Evolutionary conservation across 306 rosid genomes (phyloP), one percentile per base, ranked within the genome.

Genomic region (Chamaecrista fasciculata): DNA sequence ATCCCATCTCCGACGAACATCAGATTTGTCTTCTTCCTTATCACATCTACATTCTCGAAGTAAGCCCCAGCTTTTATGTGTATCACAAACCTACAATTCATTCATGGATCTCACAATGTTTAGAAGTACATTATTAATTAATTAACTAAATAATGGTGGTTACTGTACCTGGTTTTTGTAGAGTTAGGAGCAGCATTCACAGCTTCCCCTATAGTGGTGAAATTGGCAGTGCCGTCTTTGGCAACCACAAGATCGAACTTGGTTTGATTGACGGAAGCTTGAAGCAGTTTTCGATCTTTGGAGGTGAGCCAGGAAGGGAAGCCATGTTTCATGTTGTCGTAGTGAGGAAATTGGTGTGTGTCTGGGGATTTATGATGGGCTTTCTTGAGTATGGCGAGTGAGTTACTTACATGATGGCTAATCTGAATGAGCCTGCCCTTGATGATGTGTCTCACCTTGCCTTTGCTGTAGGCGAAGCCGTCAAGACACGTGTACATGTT

Each of bases 1-100:
- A 86, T 91, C 23, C 97, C 97, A 59, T 91, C 97, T 55, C 97
- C 97, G 37, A 91, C 33, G 46, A 91, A 85, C 96, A 85, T 80
- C 80, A 91, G 14, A 36, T 91, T 89, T 1, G 55, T 73, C 83
- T 83, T 83, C 78, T 76, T 83, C 73, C 84, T 89, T 20, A 47
- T 89, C 12, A 91, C 89, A 69, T 89, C 96, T 76, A 91, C 94
- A 26, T 91, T 91, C 87, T 91, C 97, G 3, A 89, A 86, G 62
- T 91, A 91, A 2, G 89, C 86, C 33, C 97, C 97, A 0, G 76
- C 80, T 67, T 91, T 89, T 70, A 91, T 89, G 74, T 85, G 78
- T 82, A 91, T 91, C 72, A 89, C 91, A 75, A 86, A 91, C 88
- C 97, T 91, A 40, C 15, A 61, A 11, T 18, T n/a, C n/a, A n/a